Evolutionary conservation across 2,329 filamentous ascomycete genomes (phyloP).

Genomic region (Hypomyces perniciosus): DNA sequence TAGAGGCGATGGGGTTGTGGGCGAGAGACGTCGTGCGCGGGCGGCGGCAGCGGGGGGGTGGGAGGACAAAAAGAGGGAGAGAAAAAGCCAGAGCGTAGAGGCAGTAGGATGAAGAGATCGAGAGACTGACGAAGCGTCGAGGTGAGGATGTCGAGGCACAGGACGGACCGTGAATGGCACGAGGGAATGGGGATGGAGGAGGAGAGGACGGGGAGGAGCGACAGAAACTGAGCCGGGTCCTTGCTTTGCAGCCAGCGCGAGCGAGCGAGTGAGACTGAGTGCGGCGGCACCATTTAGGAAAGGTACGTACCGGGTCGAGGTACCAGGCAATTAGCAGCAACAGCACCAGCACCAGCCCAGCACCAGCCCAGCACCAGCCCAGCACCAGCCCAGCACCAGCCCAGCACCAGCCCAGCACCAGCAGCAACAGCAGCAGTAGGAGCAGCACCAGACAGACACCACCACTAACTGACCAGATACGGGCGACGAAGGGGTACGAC

Average conservation of each 20-base stretch:
- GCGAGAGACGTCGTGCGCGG: conserved; percentile 6
- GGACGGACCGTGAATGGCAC: conserved; percentile 28
- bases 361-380: conserved; percentile 8
- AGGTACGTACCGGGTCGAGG: conserved; percentile 24
- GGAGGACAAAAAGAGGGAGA: conserved; percentile 15
- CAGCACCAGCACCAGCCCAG: conserved; percentile 4
- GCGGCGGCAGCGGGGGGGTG: neutral
- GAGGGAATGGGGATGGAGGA: conserved; percentile 27
- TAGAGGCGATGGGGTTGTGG: conserved; percentile 17
- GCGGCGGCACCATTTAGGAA: conserved; percentile 15
- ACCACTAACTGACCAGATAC: neutral
- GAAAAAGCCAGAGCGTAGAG: conserved; percentile 9
- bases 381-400: conserved; percentile 7
- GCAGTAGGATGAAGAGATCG: conserved; percentile 8
- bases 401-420: conserved; percentile 5
- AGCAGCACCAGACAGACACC: conserved; percentile 6
- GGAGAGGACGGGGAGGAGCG: conserved; percentile 32
- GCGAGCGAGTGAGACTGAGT: conserved; percentile 14
- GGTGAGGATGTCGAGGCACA: conserved; percentile 14
- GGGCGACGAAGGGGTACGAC: conserved; percentile 5
- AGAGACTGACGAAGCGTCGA: conserved; percentile 8
- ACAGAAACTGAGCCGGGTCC: conserved; percentile 26
- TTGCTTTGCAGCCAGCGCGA: conserved; percentile 15
- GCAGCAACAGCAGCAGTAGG: conserved; percentile 4
- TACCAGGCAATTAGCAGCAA: conserved; percentile 4